A percentile compares a stretch with the other conserved stretches of the same genome.
phyloP scores from a whole-genome alignment of 2,329 filamentous ascomycete species.

The Periglandula ipomoeae region DNA sequence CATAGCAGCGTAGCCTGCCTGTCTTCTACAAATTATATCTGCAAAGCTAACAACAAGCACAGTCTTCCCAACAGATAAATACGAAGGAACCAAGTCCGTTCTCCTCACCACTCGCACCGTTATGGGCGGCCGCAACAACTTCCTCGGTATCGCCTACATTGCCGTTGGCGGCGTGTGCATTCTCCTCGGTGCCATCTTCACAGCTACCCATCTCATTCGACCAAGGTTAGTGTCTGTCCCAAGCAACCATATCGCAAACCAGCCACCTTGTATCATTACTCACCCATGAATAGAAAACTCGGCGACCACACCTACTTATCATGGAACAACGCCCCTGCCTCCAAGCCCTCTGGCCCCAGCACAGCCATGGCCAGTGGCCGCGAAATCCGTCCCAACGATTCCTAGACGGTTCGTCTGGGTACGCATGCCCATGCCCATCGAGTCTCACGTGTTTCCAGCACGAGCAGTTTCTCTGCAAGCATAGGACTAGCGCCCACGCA shows the following conservation, averaged over 20 bases:
- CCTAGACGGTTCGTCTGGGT: conserved; percentile 26
- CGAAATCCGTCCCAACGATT: conserved; percentile 37
- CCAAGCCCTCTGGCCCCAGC: conserved; percentile 31
- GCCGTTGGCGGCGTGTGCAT: conserved; percentile 92
- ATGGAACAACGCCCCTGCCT: conserved; percentile 65
- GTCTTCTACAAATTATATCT: too few relatives aligned
- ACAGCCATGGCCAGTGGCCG: conserved; percentile 46
- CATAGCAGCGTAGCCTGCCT: too few relatives aligned
- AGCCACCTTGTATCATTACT: too few relatives aligned
- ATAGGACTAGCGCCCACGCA: neutral
- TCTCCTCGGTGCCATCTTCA: conserved; percentile 78
- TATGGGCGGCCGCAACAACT: conserved; percentile 90
- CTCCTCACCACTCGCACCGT: conserved; percentile 83
- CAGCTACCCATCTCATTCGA: conserved; percentile 81
- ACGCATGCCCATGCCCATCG: conserved; percentile 5
- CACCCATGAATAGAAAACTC: conserved; percentile 92
- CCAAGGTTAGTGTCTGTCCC: too few relatives aligned
- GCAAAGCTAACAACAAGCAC: neutral
- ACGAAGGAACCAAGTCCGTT: conserved; percentile 82
- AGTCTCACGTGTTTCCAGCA: neutral
- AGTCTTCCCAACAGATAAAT: conserved; percentile 76
- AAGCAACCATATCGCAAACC: too few relatives aligned
- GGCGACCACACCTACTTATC: conserved; percentile 96
- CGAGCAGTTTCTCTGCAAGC: neutral
- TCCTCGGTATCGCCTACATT: conserved; percentile 92